These are phyloP conservation scores for Lasiosphaeria miniovina DNA, from an alignment of 495 filamentous ascomycete genomes.

Conservation along the genomic window DNA sequence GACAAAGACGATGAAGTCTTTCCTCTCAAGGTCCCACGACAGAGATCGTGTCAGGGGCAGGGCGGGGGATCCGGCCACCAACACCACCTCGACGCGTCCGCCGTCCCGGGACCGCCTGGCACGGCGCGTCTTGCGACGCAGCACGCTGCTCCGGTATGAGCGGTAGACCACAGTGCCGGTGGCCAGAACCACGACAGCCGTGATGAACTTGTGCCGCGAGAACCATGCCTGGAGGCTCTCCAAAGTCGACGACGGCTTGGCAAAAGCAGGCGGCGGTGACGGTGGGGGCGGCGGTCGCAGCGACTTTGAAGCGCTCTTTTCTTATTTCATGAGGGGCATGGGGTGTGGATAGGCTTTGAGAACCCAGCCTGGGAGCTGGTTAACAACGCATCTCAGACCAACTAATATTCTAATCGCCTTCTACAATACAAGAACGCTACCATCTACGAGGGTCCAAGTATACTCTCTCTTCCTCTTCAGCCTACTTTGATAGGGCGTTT, in stretches of 20 bases:
- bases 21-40: constrained; percentile 78
- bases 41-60: constrained; percentile 79
- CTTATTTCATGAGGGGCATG: no score
- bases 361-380: no score
- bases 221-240: constrained; percentile 58
- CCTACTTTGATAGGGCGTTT: no score
- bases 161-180: constrained; percentile 66
- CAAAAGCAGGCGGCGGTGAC: constrained; percentile 40
- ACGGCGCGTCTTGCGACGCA: constrained; percentile 62
- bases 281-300: constrained; percentile 57
- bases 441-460: no score
- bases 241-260: constrained; percentile 34
- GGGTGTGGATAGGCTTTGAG: no score
- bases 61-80: constrained; percentile 77
- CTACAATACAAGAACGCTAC: no score
- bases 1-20: constrained; percentile 91
- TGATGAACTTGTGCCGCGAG: constrained; percentile 62
- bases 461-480: no score
- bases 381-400: no score
- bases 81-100: constrained; percentile 84
- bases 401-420: no score
- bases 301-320: no score
- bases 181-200: constrained; percentile 63
- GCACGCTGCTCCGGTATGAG: constrained; percentile 58
- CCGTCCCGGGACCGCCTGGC: constrained; percentile 77